phyloP scores from a whole-genome alignment of 768 basidiomycete species.

The Chiua virens region DNA sequence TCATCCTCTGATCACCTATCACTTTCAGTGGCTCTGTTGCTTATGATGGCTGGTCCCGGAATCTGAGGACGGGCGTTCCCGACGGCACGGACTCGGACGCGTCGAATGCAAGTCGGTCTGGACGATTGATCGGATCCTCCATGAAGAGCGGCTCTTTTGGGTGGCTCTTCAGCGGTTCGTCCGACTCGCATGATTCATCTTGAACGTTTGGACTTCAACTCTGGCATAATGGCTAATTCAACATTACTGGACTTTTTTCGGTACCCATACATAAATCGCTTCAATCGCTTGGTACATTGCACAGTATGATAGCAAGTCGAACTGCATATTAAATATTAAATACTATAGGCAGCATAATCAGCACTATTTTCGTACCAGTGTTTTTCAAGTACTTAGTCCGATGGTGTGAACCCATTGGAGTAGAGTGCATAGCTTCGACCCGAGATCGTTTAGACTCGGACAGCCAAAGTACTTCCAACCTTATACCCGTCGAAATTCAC shows the following conservation, averaged over 20 bases:
- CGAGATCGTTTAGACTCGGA: too few species aligned
- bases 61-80: neutral
- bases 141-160: neutral
- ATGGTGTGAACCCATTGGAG: too few species aligned
- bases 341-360: too few species aligned
- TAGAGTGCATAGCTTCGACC: too few species aligned
- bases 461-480: too few species aligned
- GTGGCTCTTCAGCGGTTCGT: constrained; percentile 18
- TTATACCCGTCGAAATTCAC: too few species aligned
- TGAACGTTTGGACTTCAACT: neutral
- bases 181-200: constrained; percentile 2
- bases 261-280: neutral
- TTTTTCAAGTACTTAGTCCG: too few species aligned
- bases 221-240: too few species aligned
- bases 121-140: constrained; percentile 3
- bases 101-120: constrained; percentile 12
- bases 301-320: neutral
- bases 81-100: constrained; percentile 22
- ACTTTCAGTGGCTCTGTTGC: neutral
- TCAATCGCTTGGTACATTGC: neutral
- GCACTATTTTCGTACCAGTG: too few species aligned
- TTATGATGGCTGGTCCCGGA: constrained; percentile 11
- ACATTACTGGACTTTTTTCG: too few species aligned
- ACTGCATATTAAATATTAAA: too few species aligned
- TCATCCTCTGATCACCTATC: neutral